phyloP scores from a whole-genome alignment of 495 filamentous ascomycete genomes.

The Clavariopsis aquatica region DNA sequence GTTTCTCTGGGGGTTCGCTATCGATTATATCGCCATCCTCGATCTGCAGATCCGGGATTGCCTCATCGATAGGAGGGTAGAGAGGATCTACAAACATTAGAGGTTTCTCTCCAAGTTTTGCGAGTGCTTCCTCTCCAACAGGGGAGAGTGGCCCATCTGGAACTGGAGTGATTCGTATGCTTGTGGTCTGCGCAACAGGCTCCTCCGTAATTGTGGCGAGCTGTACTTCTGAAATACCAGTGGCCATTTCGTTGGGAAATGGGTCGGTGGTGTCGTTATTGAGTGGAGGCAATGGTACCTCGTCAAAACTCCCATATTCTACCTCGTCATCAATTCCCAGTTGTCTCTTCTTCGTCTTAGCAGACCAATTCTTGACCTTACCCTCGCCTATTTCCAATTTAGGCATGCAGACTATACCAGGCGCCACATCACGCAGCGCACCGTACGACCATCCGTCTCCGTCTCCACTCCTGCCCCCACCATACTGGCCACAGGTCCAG shows the following conservation, averaged over 20 bases:
- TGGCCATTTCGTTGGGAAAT: no score
- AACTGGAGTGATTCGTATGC: background rate
- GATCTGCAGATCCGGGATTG: background rate
- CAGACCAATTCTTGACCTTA: background rate
- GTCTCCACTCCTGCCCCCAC: background rate
- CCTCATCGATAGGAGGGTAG: background rate
- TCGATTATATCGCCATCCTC: no score
- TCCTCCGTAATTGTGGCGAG: no score
- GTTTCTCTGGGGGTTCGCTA: no score
- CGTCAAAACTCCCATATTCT: background rate
- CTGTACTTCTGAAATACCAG: no score
- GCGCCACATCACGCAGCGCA: constrained; percentile 33
- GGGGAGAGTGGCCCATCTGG: no score
- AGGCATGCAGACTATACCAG: constrained; percentile 40
- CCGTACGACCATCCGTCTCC: constrained; percentile 32
- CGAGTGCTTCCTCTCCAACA: no score
- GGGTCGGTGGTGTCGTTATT: no score
- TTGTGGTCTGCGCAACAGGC: no score
- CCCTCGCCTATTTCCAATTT: constrained; percentile 6
- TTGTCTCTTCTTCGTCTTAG: background rate
- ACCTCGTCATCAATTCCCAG: constrained; percentile 1
- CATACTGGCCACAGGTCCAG: constrained; percentile 37
- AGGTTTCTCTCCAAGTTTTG: no score
- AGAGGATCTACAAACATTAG: no score
- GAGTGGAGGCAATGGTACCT: no score